phyloP scores from a whole-genome alignment of 2,329 filamentous ascomycete species.

The Alternaria dauci region DNA sequence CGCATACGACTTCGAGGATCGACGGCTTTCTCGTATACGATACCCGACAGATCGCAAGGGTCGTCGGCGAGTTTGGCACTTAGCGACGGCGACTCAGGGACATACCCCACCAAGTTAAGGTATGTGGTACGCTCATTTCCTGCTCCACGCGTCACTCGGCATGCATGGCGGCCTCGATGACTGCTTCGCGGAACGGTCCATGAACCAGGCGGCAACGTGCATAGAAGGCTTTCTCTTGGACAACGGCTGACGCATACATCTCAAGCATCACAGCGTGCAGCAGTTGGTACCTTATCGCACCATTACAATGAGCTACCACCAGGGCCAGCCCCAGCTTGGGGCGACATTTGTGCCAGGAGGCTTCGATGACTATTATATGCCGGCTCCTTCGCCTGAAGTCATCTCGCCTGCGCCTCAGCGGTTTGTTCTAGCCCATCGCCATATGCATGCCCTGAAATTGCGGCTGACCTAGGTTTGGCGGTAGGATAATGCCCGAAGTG shows the following conservation, averaged over 20 bases:
- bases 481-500: constrained; percentile 91
- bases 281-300: constrained; percentile 20
- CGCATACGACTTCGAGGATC: constrained; percentile 11
- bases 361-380: constrained; percentile 73
- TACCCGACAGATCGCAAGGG: constrained; percentile 19
- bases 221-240: constrained; percentile 26
- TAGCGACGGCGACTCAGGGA: constrained; percentile 29
- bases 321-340: constrained; percentile 47
- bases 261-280: constrained; percentile 21
- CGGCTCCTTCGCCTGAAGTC: constrained; percentile 64
- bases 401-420: constrained; percentile 75
- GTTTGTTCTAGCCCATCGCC: constrained; percentile 55
- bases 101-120: constrained; percentile 38
- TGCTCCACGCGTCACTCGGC: constrained; percentile 36
- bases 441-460: constrained; percentile 30
- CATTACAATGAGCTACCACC: constrained; percentile 49
- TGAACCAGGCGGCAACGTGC: constrained; percentile 26
- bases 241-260: constrained; percentile 39
- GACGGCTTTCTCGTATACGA: constrained; percentile 19
- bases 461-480: constrained; percentile 42
- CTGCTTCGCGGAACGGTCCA: constrained; percentile 19
- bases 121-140: constrained; percentile 26
- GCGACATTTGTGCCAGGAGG: constrained; percentile 75
- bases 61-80: constrained; percentile 25
- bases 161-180: constrained; percentile 31